Evolutionary conservation across 768 basidiomycete genomes (phyloP).

Genomic region (Trametes coccinea): DNA sequence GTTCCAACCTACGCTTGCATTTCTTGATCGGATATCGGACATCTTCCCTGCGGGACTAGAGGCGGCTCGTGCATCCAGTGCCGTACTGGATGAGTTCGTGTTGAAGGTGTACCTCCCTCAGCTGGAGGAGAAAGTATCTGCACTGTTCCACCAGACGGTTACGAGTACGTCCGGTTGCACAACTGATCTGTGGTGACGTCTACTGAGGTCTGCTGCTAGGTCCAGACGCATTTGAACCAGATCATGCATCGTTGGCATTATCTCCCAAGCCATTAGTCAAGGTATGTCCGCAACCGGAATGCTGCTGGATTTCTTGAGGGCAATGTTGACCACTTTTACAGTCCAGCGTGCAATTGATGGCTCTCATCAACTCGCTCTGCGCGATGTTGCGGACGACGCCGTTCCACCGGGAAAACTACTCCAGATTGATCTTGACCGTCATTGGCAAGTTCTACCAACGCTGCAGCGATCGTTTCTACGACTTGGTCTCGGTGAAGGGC

Average conservation of each 20-base stretch:
- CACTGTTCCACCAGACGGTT: conserved; percentile 83
- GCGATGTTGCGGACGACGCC: conserved; percentile 89
- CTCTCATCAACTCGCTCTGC: conserved; percentile 88
- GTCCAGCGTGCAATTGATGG: conserved; percentile 84
- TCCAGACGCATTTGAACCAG: conserved; percentile 85
- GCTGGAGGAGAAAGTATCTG: conserved; percentile 89
- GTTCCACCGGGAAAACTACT: conserved; percentile 94
- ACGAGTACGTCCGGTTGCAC: conserved; percentile 48
- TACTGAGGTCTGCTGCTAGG: conserved; percentile 40
- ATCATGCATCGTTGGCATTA: conserved; percentile 62
- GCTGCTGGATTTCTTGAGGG: not conserved
- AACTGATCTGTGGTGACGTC: not conserved
- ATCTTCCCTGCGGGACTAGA: conserved; percentile 75
- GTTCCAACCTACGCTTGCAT: conserved; percentile 91
- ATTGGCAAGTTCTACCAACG: conserved; percentile 96
- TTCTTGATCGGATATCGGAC: conserved; percentile 71
- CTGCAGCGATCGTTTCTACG: conserved; percentile 86
- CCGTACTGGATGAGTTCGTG: conserved; percentile 90
- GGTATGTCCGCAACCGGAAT: conserved; percentile 38
- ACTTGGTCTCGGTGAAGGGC: conserved; percentile 52
- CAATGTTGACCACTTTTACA: conserved; percentile 32
- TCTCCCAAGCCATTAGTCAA: conserved; percentile 78
- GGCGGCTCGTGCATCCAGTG: conserved; percentile 61
- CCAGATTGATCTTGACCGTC: conserved; percentile 88
- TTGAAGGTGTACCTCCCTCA: conserved; percentile 91